A percentile compares a stretch with the other conserved stretches of the same genome.
These are phyloP conservation scores for Diplosphaera chodatii DNA, from an alignment of 139 green algal species.

Conservation along the genomic window DNA sequence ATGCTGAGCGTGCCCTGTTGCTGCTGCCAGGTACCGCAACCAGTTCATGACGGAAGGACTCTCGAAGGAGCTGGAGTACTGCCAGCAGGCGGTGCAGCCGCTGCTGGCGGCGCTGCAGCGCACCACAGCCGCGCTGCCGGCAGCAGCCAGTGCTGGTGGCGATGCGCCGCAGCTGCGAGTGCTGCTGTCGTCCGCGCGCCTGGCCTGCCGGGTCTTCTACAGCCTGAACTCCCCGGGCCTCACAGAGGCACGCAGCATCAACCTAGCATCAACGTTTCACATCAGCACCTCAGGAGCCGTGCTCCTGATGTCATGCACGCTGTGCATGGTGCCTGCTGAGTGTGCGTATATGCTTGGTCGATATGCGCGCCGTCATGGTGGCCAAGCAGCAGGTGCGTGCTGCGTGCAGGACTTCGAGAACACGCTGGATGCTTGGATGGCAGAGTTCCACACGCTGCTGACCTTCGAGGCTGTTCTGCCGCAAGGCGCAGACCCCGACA, in stretches of 20 bases:
- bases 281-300: too few species aligned
- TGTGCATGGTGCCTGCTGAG: too few species aligned
- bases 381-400: too few species aligned
- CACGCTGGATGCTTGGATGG: constrained; percentile 87
- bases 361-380: too few species aligned
- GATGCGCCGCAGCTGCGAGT: constrained; percentile 38
- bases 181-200: constrained; percentile 57
- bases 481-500: constrained; percentile 56
- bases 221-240: constrained; percentile 89
- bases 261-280: too few species aligned
- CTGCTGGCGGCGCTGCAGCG: constrained; percentile 47
- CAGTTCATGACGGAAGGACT: constrained; percentile 60
- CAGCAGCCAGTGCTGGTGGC: constrained; percentile 1
- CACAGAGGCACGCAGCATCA: too few species aligned
- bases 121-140: constrained; percentile 18
- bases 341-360: too few species aligned
- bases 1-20: too few species aligned
- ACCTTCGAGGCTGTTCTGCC: constrained; percentile 53
- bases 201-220: constrained; percentile 86
- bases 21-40: constrained; percentile 24
- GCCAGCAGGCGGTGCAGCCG: constrained; percentile 68
- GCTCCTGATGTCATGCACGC: too few species aligned
- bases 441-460: constrained; percentile 72
- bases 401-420: constrained; percentile 88
- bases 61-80: constrained; percentile 65